Evolutionary conservation across 1,284 basidiomycete genomes (phyloP), one percentile per base, ranked within the genome.

Genomic region (Hortiboletus rubellus): DNA sequence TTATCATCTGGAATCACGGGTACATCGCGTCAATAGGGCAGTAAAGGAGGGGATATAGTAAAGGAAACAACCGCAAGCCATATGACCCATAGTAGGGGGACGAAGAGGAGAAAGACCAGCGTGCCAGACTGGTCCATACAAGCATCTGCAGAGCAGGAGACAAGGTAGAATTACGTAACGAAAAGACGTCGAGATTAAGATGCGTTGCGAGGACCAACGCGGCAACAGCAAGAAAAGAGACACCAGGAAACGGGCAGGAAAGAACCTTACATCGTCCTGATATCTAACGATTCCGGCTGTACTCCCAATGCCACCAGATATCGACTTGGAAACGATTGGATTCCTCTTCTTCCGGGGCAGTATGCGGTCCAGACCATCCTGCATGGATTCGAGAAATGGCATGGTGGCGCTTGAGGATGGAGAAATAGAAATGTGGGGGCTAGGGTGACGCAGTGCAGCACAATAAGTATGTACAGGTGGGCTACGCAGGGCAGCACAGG

Each of bases 1-100:
- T 83, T 63, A 92, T 91, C 89, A 92, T 90, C 90, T 92, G 70
- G 46, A 62, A 60, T 66, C 60, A 42, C 34, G 66, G 60, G 43
- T 36, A 55, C 51, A 31, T 15, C 37, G 56, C 44, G 65, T 73
- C 53, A 73, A 54, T 50, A 53, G 7, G 22, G 10, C 17, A 30
- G 46, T 0, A 43, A 17, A 18, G 31, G 44, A 22, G 41, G 9
- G 44, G n/a, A 46, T 0, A 49, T 12, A 60, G 64, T 55, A 64
- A 64, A 57, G 17, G 43, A 66, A 74, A 78, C 70, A 69, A 76
- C 86, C 86, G 85, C 84, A 81, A 87, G 80, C 82, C 84, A 87
- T 66, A 84, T 60, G 49, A 82, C 75, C 77, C 80, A 87, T 54
- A 84, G 69, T 34, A 84, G 46, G 15, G 86, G 86, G 27, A 88